These are phyloP conservation scores for Crucihimalaya himalaica DNA, from an alignment of 345 rosid species.

Conservation along the genomic window DNA sequence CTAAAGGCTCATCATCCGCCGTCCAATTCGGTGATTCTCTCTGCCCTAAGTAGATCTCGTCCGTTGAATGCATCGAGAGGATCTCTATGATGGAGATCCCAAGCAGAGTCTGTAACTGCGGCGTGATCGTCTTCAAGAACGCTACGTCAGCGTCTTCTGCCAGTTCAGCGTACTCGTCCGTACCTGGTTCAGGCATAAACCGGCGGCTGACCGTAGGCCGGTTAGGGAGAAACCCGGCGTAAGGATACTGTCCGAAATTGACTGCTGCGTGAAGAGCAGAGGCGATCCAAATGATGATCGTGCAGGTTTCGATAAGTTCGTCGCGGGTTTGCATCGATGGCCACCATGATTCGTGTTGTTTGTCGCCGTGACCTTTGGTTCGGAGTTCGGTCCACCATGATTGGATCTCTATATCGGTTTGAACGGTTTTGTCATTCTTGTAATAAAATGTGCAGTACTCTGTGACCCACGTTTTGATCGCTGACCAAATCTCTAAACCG, in stretches of 20 bases:
- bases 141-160: conserved; percentile 52
- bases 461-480: conserved; percentile 76
- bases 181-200: conserved; percentile 93
- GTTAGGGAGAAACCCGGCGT: conserved; percentile 94
- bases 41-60: conserved; percentile 89
- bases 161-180: conserved; percentile 64
- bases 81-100: conserved; percentile 87
- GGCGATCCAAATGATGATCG: conserved; percentile 84
- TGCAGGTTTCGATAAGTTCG: conserved; percentile 68
- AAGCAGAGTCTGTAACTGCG: conserved; percentile 82
- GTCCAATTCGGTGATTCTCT: conserved; percentile 77
- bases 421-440: conserved; percentile 55
- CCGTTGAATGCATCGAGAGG: conserved; percentile 78
- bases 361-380: conserved; percentile 79
- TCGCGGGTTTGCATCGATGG: conserved; percentile 57
- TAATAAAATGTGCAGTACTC: conserved; percentile 83
- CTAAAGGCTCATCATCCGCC: conserved; percentile 61
- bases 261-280: conserved; percentile 97
- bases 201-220: conserved; percentile 86
- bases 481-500: conserved; percentile 90
- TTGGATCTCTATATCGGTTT: conserved; percentile 68
- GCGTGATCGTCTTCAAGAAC: conserved; percentile 82
- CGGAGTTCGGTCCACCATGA: conserved; percentile 89
- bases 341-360: conserved; percentile 78
- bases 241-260: conserved; percentile 94